Percentiles rank a stretch among this genome's conserved stretches.
Conservation (phyloP, 805 yeast species). For the Saccharomycodes ludwigii region DNA sequence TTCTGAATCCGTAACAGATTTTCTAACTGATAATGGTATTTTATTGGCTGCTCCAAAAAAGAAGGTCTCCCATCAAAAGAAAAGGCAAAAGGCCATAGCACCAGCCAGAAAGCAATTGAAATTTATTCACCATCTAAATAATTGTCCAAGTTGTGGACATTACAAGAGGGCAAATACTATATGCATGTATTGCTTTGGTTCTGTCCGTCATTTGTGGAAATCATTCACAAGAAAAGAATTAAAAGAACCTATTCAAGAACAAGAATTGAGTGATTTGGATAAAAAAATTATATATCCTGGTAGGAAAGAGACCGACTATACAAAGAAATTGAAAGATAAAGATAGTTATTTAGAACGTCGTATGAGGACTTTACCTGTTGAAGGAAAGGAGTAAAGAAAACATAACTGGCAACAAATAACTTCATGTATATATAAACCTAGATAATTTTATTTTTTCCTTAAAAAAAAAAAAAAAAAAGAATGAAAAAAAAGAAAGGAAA, state of each 20-base stretch:
- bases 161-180: constrained; percentile 80
- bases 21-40: constrained; percentile 55
- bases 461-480: no score
- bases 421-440: neutral
- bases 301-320: constrained; percentile 34
- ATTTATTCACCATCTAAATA: constrained; percentile 60
- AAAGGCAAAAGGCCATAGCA: constrained; percentile 71
- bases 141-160: constrained; percentile 95
- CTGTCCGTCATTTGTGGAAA: constrained; percentile 68
- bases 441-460: no score
- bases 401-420: neutral
- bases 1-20: constrained; percentile 17
- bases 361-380: constrained; percentile 43
- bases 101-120: constrained; percentile 75
- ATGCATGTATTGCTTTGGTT: constrained; percentile 85
- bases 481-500: no score
- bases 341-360: constrained; percentile 45
- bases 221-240: constrained; percentile 18
- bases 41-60: constrained; percentile 88
- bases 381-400: constrained; percentile 16
- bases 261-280: constrained; percentile 40
- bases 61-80: constrained; percentile 77
- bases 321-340: constrained; percentile 35
- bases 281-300: constrained; percentile 64
- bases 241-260: constrained; percentile 20